Evolutionary conservation across 2,329 filamentous ascomycete genomes (phyloP).

Genomic region (Elsinoe arachidis): DNA sequence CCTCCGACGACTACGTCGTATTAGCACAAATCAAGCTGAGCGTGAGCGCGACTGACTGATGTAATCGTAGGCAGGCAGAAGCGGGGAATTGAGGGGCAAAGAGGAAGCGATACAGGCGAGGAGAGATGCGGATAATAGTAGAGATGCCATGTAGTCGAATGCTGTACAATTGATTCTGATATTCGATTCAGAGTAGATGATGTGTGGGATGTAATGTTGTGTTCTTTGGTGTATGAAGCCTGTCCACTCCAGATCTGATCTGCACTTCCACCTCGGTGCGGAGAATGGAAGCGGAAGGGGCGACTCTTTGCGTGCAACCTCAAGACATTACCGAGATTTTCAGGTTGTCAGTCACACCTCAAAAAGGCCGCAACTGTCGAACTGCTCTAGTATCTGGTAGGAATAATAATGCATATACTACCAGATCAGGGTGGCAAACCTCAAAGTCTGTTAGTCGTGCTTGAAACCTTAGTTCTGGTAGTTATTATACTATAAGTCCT

Average conservation of each 20-base stretch:
- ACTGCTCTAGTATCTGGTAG: no score
- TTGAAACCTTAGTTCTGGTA: background rate
- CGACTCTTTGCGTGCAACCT: no score
- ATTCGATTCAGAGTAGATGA: constrained; percentile 14
- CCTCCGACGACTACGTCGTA: constrained; percentile 22
- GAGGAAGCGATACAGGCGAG: constrained; percentile 13
- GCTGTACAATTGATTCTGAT: background rate
- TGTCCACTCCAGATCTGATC: no score
- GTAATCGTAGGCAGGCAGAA: constrained; percentile 24
- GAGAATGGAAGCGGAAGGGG: no score
- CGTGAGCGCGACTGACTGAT: constrained; percentile 16
- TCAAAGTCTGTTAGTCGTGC: no score
- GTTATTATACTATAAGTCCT: background rate
- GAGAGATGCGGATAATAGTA: constrained; percentile 10
- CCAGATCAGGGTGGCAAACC: no score
- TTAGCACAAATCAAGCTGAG: background rate
- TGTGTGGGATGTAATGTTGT: background rate
- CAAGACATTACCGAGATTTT: no score
- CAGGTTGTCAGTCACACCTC: no score
- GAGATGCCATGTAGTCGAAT: constrained; percentile 11
- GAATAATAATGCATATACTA: no score
- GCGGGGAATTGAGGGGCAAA: constrained; percentile 24
- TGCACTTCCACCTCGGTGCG: no score
- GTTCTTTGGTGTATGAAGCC: no score
- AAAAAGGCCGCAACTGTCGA: no score